Conservation (phyloP, 2,329 filamentous ascomycete species). For the Alternaria gansuensis region DNA sequence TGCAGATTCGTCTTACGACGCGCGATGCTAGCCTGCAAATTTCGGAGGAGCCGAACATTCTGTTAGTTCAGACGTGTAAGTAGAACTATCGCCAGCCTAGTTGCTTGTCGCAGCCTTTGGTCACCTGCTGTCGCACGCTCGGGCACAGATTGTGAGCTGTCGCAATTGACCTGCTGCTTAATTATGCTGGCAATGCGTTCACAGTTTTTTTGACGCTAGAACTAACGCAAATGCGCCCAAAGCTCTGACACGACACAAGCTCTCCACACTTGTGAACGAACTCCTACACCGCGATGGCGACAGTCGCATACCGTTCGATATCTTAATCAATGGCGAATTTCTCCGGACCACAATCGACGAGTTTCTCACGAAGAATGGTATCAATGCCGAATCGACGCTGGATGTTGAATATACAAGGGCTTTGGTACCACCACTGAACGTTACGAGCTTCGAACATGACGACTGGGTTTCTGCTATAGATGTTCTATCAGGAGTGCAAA, state of each 20-base stretch:
- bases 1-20: conserved; percentile 50
- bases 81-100: conserved; percentile 10
- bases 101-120: neutral
- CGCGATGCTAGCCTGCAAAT: conserved; percentile 46
- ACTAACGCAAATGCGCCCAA: conserved; percentile 22
- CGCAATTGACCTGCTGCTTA: neutral
- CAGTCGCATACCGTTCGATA: conserved; percentile 84
- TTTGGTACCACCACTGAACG: conserved; percentile 85
- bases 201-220: neutral
- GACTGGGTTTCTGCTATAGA: conserved; percentile 95
- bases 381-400: conserved; percentile 87
- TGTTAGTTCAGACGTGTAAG: conserved; percentile 49
- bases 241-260: conserved; percentile 50
- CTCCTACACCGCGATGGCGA: conserved; percentile 65
- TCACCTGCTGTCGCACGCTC: neutral
- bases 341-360: conserved; percentile 89
- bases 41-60: conserved; percentile 43
- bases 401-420: conserved; percentile 93
- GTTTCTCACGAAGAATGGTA: conserved; percentile 83
- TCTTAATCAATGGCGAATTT: conserved; percentile 93
- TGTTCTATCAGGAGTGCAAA: conserved; percentile 70
- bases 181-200: neutral
- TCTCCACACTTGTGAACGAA: conserved; percentile 71
- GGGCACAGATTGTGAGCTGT: neutral
- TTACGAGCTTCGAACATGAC: conserved; percentile 94